Evolutionary conservation across 768 basidiomycete genomes (phyloP), one percentile per base, ranked within the genome.

Genomic region (Trametes cubensis): DNA sequence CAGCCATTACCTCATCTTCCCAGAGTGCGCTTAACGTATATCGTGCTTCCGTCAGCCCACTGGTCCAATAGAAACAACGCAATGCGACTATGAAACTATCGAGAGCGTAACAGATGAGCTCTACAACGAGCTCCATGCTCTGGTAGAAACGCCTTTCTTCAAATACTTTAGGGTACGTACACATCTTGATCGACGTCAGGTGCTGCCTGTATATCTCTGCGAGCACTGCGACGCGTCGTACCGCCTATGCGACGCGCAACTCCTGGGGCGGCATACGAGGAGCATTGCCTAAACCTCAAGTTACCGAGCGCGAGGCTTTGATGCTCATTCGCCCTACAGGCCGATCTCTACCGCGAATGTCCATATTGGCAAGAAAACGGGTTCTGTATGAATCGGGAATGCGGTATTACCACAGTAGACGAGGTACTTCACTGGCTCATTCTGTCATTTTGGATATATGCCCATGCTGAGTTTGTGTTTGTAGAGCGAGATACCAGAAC

Each of bases 331-430:
- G n/a, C 26, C 20, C 38, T 23, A 17, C 67, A 94, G 93, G 89
- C 89, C 45, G 95, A 99, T 72, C 76, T 99, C 4, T 95, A 91
- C 73, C 84, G 94, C 30, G 95, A 99, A 72, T 99, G 97, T 77
- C 96, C 97, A 20, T 98, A 95, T 76, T 99, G 97, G 97, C 83
- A 90, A 62, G 95, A 97, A 67, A 85, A 95, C 71, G 94, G 92
- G 2, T 89, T 89, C 58, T 99, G 97, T 74, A 93, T 87, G 81
- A 89, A 95, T 71, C 81, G 88, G 53, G 92, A 90, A 63, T 99
- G 97, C 74, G 89, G 90, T 3, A 94, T 98, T 54, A 92, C 94
- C 15, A 91, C 91, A 13, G 86, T 95, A 11, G 92, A 96, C 66
- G 95, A 98, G 83, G 95, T 94, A 63, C 58, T 23, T 4, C 41